Percentiles rank a stretch among this genome's conserved stretches.
Conservation (phyloP, 768 basidiomycete species). For the Dentipellis fragilis region DNA sequence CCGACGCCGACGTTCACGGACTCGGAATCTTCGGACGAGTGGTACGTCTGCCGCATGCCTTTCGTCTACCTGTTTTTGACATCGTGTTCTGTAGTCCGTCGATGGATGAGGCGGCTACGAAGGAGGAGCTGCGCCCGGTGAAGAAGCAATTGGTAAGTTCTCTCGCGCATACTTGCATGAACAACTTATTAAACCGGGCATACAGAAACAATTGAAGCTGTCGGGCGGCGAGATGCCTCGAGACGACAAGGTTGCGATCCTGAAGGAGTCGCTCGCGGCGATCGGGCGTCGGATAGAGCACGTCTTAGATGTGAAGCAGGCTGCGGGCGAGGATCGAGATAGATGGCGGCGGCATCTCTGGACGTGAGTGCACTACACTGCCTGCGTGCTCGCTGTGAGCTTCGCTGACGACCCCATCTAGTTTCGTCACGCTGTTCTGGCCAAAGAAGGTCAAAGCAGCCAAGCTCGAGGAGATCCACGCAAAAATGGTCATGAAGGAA, state of each 20-base stretch:
- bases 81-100: slow-evolving; percentile 51
- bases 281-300: slow-evolving; percentile 88
- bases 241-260: slow-evolving; percentile 90
- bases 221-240: slow-evolving; percentile 89
- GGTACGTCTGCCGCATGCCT: slow-evolving; percentile 39
- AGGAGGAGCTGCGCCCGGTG: slow-evolving; percentile 91
- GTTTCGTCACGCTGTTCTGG: slow-evolving; percentile 95
- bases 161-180: not conserved
- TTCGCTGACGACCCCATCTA: slow-evolving; percentile 21
- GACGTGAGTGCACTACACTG: slow-evolving; percentile 56
- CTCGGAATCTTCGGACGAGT: slow-evolving; percentile 86
- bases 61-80: slow-evolving; percentile 3
- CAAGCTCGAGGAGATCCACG: slow-evolving; percentile 91
- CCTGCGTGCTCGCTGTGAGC: not conserved
- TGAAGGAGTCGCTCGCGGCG: slow-evolving; percentile 91
- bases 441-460: slow-evolving; percentile 92
- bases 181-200: slow-evolving; percentile 1
- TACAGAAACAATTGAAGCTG: slow-evolving; percentile 87
- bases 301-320: slow-evolving; percentile 67
- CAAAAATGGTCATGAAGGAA: slow-evolving; percentile 92
- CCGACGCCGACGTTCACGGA: slow-evolving; percentile 97
- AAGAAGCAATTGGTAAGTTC: slow-evolving; percentile 83
- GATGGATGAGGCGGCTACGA: slow-evolving; percentile 89
- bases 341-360: slow-evolving; percentile 93
- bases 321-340: slow-evolving; percentile 72